Evolutionary conservation across 139 green algal genomes (phyloP).

Genomic region (Closterium sp.): DNA sequence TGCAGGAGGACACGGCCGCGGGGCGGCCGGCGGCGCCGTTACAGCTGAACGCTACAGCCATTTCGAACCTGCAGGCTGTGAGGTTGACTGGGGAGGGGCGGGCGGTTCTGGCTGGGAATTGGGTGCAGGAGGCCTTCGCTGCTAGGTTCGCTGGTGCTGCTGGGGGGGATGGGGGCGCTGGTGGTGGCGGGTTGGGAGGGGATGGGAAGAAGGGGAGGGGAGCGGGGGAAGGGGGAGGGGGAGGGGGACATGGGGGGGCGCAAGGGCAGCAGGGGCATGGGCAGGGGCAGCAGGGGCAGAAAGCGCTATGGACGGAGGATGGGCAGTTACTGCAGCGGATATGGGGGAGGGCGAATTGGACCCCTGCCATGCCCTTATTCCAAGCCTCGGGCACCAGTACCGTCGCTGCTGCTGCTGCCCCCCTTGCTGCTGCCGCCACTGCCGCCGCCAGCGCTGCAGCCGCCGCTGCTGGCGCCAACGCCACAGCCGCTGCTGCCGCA

Average conservation of each 20-base stretch:
- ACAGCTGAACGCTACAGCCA: not conserved
- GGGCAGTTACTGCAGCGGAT: conserved; percentile 22
- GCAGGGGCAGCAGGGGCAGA: not conserved
- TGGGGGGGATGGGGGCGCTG: not conserved
- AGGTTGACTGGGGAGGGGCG: not conserved
- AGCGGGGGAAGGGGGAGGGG: conserved; percentile 14
- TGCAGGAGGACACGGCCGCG: conserved; percentile 4
- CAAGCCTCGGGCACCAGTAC: not conserved
- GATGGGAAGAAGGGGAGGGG: not conserved
- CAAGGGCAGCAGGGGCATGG: not conserved
- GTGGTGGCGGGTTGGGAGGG: not conserved
- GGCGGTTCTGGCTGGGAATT: not conserved
- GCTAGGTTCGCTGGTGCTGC: not conserved
- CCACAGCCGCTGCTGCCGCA: not conserved
- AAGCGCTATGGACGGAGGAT: conserved; percentile 12
- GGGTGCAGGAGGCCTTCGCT: not conserved
- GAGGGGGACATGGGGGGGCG: conserved; percentile 12
- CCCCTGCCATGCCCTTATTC: not conserved
- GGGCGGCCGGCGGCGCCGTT: not conserved
- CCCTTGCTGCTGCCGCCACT: not conserved
- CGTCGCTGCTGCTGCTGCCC: not conserved
- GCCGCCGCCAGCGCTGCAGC: not conserved
- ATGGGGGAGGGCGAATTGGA: conserved; percentile 16
- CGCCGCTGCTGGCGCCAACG: not conserved
- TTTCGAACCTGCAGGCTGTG: not conserved